Conservation (phyloP, 495 filamentous ascomycete genomes). For the Aspergillus bridgeri region DNA sequence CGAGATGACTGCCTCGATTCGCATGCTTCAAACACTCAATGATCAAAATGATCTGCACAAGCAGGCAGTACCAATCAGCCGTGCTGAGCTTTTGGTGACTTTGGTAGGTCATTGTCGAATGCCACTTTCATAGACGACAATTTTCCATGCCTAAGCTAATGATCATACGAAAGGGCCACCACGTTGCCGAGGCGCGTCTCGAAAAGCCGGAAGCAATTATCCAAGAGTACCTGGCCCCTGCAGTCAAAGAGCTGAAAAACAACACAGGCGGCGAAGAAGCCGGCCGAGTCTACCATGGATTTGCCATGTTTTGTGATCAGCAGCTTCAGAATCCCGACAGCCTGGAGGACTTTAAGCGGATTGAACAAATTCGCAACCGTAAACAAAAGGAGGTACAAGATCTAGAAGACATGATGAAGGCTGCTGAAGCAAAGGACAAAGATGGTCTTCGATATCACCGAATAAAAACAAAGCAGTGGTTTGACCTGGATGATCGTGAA, state of each 20-base stretch:
- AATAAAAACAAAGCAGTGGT: conserved; percentile 78
- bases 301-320: conserved; percentile 90
- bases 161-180: conserved; percentile 62
- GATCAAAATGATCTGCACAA: conserved; percentile 58
- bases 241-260: conserved; percentile 76
- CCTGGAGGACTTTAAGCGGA: conserved; percentile 78
- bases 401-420: conserved; percentile 55
- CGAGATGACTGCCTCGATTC: conserved; percentile 85
- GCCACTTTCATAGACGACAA: neutral
- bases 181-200: conserved; percentile 85
- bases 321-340: conserved; percentile 82
- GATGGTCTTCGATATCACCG: conserved; percentile 43
- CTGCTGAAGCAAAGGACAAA: conserved; percentile 48
- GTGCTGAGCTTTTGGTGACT: conserved; percentile 78
- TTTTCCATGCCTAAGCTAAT: conserved; percentile 15
- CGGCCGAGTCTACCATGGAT: conserved; percentile 88
- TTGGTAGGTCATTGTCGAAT: conserved; percentile 51
- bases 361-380: conserved; percentile 72
- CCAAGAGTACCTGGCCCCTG: conserved; percentile 73
- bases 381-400: conserved; percentile 75
- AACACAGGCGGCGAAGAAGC: conserved; percentile 66
- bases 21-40: conserved; percentile 75
- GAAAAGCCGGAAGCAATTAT: conserved; percentile 92
- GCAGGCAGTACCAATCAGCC: conserved; percentile 70
- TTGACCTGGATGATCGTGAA: conserved; percentile 82